These are phyloP conservation scores for Talaromyces pinophilus DNA, from an alignment of 2,329 filamentous ascomycete species.

Conservation along the genomic window DNA sequence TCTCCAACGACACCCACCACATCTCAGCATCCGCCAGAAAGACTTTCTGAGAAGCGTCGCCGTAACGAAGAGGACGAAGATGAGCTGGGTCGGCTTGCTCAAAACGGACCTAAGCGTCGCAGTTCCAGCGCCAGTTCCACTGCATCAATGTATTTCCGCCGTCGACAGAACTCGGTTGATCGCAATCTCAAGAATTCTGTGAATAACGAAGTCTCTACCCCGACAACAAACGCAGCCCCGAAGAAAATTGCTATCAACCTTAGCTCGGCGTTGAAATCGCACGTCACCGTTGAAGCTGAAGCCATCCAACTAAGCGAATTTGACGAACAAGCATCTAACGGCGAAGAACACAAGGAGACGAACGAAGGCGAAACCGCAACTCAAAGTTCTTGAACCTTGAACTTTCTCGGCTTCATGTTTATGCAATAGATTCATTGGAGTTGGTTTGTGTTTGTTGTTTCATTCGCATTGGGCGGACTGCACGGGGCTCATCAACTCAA, in stretches of 20 bases:
- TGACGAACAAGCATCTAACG: slow-evolving; percentile 33
- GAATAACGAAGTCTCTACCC: slow-evolving; percentile 20
- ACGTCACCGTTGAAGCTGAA: slow-evolving; percentile 24
- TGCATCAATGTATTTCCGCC: slow-evolving; percentile 36
- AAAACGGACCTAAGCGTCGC: slow-evolving; percentile 47
- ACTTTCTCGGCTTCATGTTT: slow-evolving; percentile 9
- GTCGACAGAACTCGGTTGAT: slow-evolving; percentile 36
- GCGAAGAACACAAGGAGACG: slow-evolving; percentile 14
- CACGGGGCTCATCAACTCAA: neutral
- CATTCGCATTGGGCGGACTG: slow-evolving; percentile 15
- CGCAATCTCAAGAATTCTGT: slow-evolving; percentile 34
- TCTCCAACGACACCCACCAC: slow-evolving; percentile 30
- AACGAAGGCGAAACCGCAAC: slow-evolving; percentile 9
- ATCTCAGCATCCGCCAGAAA: slow-evolving; percentile 62
- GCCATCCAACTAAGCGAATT: slow-evolving; percentile 33
- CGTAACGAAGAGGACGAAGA: slow-evolving; percentile 89
- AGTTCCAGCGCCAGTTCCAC: slow-evolving; percentile 43
- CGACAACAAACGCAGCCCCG: slow-evolving; percentile 29
- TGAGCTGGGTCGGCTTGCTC: slow-evolving; percentile 78
- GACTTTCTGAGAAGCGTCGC: slow-evolving; percentile 82
- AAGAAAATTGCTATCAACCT: slow-evolving; percentile 47
- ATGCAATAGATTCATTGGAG: slow-evolving; percentile 20
- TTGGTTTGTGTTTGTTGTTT: slow-evolving; percentile 15
- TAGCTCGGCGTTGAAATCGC: slow-evolving; percentile 31
- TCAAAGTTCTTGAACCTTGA: slow-evolving; percentile 9